Evolutionary conservation across 495 filamentous ascomycete genomes (phyloP).

Genomic region (Aspergillus bertholletiae): DNA sequence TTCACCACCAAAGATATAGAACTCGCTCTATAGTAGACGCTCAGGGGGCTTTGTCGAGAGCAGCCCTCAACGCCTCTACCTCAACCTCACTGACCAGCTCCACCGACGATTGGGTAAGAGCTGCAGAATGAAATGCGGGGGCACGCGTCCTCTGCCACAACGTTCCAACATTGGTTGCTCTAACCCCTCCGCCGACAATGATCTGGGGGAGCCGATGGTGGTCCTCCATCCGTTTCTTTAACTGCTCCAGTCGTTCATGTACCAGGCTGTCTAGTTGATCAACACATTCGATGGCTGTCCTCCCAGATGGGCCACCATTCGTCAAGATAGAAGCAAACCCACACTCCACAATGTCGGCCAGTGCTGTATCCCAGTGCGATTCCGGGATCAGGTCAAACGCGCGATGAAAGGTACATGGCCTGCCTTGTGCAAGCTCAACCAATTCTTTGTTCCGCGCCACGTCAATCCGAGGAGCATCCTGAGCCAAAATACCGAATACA

Average conservation of each 20-base stretch:
- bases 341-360: conserved; percentile 31
- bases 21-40: no score
- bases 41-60: not conserved
- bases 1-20: no score
- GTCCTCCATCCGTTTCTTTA: not conserved
- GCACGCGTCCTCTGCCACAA: conserved; percentile 25
- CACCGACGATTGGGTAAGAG: conserved; percentile 12
- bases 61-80: not conserved
- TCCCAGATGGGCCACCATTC: conserved; percentile 35
- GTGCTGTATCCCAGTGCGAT: conserved; percentile 19
- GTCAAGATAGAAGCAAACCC: conserved; percentile 48
- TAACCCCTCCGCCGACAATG: conserved; percentile 39
- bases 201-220: conserved; percentile 15
- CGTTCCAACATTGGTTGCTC: conserved; percentile 28
- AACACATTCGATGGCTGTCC: conserved; percentile 15
- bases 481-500: conserved; percentile 45
- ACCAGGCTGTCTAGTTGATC: conserved; percentile 10
- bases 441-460: conserved; percentile 31
- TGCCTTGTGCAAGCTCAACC: conserved; percentile 32
- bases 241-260: not conserved
- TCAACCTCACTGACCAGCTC: not conserved
- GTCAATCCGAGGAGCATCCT: conserved; percentile 26
- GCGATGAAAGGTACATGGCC: conserved; percentile 52
- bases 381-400: conserved; percentile 45
- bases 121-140: conserved; percentile 38